phyloP scores from a whole-genome alignment of 2,329 filamentous ascomycete species.

The Monilinia aucupariae region DNA sequence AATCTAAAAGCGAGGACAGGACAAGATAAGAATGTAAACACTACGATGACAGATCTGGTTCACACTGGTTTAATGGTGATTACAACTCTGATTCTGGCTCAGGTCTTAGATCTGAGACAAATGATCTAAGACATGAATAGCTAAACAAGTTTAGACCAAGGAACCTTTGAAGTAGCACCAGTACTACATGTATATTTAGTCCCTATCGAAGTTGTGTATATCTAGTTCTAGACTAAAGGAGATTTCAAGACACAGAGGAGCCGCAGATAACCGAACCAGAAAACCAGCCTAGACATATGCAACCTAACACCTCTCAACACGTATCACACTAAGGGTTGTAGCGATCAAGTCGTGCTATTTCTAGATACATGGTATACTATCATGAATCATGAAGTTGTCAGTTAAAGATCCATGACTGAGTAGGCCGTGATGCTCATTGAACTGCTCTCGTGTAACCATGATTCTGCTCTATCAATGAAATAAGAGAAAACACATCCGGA shows the following conservation, averaged over 20 bases:
- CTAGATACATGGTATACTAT: not conserved
- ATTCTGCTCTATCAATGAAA: not conserved
- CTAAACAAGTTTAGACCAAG: not conserved
- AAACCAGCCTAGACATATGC: not conserved
- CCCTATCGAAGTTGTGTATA: not conserved
- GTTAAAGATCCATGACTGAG: not conserved
- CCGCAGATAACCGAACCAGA: not conserved
- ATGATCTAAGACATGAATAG: constrained; percentile 8
- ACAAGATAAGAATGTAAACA: not conserved
- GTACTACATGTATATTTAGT: constrained; percentile 6
- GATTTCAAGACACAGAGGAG: not conserved
- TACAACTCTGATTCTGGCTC: not conserved
- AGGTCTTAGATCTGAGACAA: constrained; percentile 12
- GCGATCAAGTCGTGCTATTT: not conserved
- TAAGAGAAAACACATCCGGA: not conserved
- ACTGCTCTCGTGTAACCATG: not conserved
- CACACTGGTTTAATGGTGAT: not conserved
- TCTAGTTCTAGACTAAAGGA: not conserved
- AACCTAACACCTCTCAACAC: not conserved
- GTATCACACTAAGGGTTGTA: not conserved
- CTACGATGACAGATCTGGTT: not conserved
- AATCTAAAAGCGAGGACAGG: not conserved
- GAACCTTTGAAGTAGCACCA: not conserved
- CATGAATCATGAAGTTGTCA: not conserved
- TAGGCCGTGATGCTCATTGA: too few species aligned